Conservation (phyloP, 1,284 basidiomycete species). For the Melampsora larici-populina region DNA sequence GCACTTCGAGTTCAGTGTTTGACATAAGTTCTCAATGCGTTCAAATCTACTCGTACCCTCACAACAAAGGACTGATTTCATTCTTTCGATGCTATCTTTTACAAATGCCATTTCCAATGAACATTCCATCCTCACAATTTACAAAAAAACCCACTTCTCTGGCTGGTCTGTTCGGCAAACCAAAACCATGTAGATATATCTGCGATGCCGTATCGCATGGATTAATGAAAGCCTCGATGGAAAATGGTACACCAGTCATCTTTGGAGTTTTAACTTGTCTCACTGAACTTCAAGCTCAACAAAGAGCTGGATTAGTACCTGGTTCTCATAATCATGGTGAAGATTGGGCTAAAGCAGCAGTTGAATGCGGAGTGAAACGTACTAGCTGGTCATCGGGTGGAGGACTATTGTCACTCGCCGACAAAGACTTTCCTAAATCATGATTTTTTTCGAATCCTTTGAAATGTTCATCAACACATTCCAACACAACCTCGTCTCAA, state of each 20-base stretch:
- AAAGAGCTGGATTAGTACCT: conserved; percentile 67
- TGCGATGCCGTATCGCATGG: conserved; percentile 85
- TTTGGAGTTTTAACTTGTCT: conserved; percentile 93
- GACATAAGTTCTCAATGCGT: not conserved
- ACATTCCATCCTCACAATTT: not conserved
- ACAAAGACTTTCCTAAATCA: not conserved
- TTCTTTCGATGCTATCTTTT: not conserved
- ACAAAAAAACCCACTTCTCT: no score
- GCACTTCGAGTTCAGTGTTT: conserved; percentile 72
- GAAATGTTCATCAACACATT: no score
- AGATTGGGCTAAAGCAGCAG: conserved; percentile 39
- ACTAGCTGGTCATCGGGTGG: not conserved
- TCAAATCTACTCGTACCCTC: not conserved
- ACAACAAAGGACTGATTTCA: not conserved
- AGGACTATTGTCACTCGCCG: not conserved
- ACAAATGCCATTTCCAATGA: not conserved
- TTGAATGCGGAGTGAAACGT: conserved; percentile 35
- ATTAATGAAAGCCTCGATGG: conserved; percentile 88
- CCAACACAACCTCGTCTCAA: no score
- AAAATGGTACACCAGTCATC: conserved; percentile 89
- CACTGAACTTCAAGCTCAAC: conserved; percentile 88
- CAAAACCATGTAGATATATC: conserved; percentile 67
- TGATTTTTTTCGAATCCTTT: no score
- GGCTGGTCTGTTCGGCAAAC: conserved; percentile 32
- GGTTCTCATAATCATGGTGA: conserved; percentile 30